A percentile compares a stretch with the other conserved stretches of the same genome.
Conservation (phyloP, 1,284 basidiomycete species). For the Leccinum angustisporum region DNA sequence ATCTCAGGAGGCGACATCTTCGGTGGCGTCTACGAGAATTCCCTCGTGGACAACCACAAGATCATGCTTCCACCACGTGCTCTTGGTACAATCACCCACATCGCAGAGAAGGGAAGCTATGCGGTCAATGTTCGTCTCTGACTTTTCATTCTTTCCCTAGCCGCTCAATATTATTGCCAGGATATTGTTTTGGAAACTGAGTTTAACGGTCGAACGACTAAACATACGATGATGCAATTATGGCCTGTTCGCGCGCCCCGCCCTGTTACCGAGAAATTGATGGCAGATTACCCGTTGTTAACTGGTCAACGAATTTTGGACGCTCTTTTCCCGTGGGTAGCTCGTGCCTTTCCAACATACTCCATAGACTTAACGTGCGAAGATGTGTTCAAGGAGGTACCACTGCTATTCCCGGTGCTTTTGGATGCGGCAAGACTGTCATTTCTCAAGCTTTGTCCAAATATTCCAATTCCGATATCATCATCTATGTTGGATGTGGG, state of each 20-base stretch:
- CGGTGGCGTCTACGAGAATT: slow-evolving; percentile 95
- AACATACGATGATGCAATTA: slow-evolving; percentile 96
- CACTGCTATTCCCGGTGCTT: slow-evolving; percentile 98
- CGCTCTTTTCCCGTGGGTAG: slow-evolving; percentile 89
- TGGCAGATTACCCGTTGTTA: slow-evolving; percentile 88
- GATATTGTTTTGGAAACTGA: slow-evolving; percentile 97
- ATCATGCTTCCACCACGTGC: slow-evolving; percentile 94
- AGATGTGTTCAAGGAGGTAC: slow-evolving; percentile 98
- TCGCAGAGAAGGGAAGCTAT: slow-evolving; percentile 95
- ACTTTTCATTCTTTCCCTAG: not conserved
- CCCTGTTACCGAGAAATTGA: slow-evolving; percentile 92
- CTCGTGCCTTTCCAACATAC: not conserved
- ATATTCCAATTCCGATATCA: slow-evolving; percentile 99
- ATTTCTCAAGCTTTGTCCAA: slow-evolving; percentile 98
- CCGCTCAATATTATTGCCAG: slow-evolving; percentile 39
- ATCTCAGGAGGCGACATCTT: slow-evolving; percentile 97
- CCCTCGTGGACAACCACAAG: slow-evolving; percentile 94
- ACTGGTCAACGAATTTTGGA: slow-evolving; percentile 98
- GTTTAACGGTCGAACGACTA: slow-evolving; percentile 92
- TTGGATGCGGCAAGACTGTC: slow-evolving; percentile 97
- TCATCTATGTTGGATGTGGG: slow-evolving; percentile 98
- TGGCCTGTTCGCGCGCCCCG: slow-evolving; percentile 99
- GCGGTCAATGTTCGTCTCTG: slow-evolving; percentile 72
- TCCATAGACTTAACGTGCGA: slow-evolving; percentile 6
- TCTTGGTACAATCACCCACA: slow-evolving; percentile 91